Evolutionary conservation across 768 basidiomycete genomes (phyloP).

Genomic region (Hypsizygus marmoreus): DNA sequence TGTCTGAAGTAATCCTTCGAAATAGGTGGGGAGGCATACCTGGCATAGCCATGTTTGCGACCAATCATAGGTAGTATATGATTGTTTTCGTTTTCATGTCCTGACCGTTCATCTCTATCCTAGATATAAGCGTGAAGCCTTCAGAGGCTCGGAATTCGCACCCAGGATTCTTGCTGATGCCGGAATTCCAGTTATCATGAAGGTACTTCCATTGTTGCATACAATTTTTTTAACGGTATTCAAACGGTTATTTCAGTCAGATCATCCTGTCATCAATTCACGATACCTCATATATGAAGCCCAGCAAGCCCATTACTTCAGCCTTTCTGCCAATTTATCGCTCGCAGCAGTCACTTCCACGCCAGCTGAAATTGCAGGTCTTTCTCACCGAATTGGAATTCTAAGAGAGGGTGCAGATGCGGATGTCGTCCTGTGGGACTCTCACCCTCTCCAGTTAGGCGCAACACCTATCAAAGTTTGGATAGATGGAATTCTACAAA

Average conservation of each 20-base stretch:
- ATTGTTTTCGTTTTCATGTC: not conserved
- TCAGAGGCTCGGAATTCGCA: slow-evolving; percentile 78
- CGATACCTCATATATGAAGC: slow-evolving; percentile 75
- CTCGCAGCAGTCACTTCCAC: slow-evolving; percentile 67
- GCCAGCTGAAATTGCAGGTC: slow-evolving; percentile 66
- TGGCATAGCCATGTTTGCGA: slow-evolving; percentile 79
- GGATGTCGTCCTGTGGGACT: slow-evolving; percentile 78
- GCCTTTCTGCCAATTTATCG: slow-evolving; percentile 57
- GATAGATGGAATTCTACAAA: slow-evolving; percentile 84
- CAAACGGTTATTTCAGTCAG: slow-evolving; percentile 41
- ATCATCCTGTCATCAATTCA: slow-evolving; percentile 61
- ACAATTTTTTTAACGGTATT: not conserved
- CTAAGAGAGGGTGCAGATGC: slow-evolving; percentile 59
- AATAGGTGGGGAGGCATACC: slow-evolving; percentile 56
- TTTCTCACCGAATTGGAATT: slow-evolving; percentile 74
- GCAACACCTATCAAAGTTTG: slow-evolving; percentile 77
- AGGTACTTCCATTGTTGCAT: slow-evolving; percentile 43
- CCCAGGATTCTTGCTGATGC: slow-evolving; percentile 73
- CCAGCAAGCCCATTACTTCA: slow-evolving; percentile 68
- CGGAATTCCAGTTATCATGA: slow-evolving; percentile 75
- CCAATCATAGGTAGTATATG: slow-evolving; percentile 57
- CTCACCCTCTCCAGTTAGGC: slow-evolving; percentile 72
- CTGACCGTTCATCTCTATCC: not conserved
- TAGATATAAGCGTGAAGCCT: slow-evolving; percentile 55
- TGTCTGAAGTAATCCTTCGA: not conserved